These are phyloP conservation scores for Phycomyces nitens DNA, from an alignment of 192 early-diverging fungal species.

Conservation along the genomic window DNA sequence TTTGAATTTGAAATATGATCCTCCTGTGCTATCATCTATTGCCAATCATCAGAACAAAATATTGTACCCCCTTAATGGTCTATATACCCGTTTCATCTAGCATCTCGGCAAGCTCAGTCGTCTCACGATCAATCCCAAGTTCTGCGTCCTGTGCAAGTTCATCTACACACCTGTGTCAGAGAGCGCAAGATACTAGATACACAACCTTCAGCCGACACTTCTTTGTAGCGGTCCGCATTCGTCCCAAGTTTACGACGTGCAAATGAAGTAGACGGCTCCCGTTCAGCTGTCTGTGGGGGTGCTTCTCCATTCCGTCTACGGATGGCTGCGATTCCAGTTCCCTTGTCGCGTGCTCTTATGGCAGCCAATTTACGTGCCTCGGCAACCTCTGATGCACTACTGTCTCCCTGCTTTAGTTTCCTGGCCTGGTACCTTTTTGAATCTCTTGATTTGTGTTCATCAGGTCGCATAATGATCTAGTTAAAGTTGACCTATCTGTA, in stretches of 20 bases:
- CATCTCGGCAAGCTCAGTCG: constrained; percentile 29
- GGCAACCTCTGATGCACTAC: constrained; percentile 16
- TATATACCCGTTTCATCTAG: constrained; percentile 22
- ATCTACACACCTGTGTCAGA: constrained; percentile 1
- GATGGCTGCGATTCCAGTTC: constrained; percentile 22
- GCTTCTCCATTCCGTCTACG: constrained; percentile 29
- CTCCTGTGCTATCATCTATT: background rate
- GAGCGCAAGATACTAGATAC: no score
- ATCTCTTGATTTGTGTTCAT: constrained; percentile 34
- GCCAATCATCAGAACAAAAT: background rate
- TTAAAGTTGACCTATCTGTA: background rate
- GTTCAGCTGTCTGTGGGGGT: background rate
- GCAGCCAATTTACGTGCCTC: constrained; percentile 7
- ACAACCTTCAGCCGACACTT: constrained; percentile 25
- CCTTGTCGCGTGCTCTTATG: constrained; percentile 15
- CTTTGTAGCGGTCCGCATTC: constrained; percentile 30
- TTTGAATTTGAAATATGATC: constrained; percentile 34
- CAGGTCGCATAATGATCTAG: constrained; percentile 27
- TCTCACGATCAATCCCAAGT: constrained; percentile 35
- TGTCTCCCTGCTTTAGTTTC: constrained; percentile 29
- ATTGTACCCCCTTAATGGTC: background rate
- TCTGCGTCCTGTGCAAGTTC: constrained; percentile 25
- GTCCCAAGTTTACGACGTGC: constrained; percentile 20
- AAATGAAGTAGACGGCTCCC: constrained; percentile 7
- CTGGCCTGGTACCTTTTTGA: constrained; percentile 26